Conservation (phyloP, 257 asterid species). For the Nicotiana noctiflora region DNA sequence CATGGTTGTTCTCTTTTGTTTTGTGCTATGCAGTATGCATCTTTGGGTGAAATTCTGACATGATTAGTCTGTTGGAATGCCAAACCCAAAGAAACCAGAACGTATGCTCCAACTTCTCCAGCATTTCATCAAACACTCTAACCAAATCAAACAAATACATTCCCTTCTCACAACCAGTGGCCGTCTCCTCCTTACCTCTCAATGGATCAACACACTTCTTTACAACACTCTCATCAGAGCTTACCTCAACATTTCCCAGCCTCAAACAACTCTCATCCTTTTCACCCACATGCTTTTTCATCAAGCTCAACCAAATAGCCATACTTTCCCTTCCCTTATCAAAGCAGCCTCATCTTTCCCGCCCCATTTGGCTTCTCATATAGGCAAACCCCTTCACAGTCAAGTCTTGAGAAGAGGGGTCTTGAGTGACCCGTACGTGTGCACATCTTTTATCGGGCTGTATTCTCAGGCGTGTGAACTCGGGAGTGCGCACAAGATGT, state of each 20-base stretch:
- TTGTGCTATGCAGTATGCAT: too few relatives aligned
- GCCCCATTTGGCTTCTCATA: conserved; percentile 14
- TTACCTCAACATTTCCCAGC: conserved; percentile 41
- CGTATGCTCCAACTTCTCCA: conserved; percentile 53
- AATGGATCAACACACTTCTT: conserved; percentile 76
- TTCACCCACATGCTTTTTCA: conserved; percentile 62
- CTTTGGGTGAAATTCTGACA: too few relatives aligned
- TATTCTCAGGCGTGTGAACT: conserved; percentile 43
- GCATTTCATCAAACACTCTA: conserved; percentile 22
- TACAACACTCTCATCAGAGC: conserved; percentile 66
- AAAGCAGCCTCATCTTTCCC: conserved; percentile 46
- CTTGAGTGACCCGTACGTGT: conserved; percentile 53
- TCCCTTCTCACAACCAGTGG: conserved; percentile 51
- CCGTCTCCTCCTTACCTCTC: conserved; percentile 36
- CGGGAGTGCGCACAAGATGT: conserved; percentile 47
- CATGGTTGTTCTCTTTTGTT: too few relatives aligned
- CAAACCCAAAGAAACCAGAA: conserved; percentile 20
- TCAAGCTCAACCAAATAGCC: conserved; percentile 63
- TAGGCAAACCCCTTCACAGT: conserved; percentile 41
- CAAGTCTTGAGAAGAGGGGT: conserved; percentile 64
- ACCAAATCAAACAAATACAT: conserved; percentile 52
- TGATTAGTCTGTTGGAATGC: background rate
- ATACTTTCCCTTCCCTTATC: conserved; percentile 68
- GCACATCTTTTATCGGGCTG: conserved; percentile 48
- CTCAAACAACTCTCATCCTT: conserved; percentile 42